These are phyloP conservation scores for Fragaria vesca DNA, from an alignment of 306 rosid species.

Conservation along the genomic window DNA sequence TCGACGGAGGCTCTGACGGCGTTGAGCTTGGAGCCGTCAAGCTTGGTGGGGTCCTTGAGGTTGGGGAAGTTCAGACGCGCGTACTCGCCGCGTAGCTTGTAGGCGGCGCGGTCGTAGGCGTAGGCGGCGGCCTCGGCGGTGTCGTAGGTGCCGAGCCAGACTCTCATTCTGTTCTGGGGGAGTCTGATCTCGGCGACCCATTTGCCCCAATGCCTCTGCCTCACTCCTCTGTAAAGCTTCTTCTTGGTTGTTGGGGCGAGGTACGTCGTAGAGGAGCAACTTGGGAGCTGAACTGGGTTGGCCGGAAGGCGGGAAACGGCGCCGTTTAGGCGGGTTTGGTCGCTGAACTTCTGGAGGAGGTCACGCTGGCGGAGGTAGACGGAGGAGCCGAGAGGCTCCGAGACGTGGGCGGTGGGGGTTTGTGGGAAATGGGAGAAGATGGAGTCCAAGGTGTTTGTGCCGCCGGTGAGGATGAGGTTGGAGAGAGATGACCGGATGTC, in stretches of 20 bases:
- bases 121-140: conserved; percentile 94
- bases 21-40: conserved; percentile 56
- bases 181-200: conserved; percentile 98
- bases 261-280: conserved; percentile 1
- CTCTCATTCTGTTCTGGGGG: conserved; percentile 96
- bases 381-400: conserved; percentile 62
- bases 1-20: conserved; percentile 71
- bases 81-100: conserved; percentile 89
- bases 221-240: conserved; percentile 91
- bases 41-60: conserved; percentile 54
- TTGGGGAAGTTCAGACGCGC: conserved; percentile 93
- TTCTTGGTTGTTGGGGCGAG: conserved; percentile 43
- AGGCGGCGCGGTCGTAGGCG: conserved; percentile 95
- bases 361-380: conserved; percentile 80
- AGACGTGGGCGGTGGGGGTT: conserved; percentile 20
- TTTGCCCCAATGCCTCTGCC: conserved; percentile 99
- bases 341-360: conserved; percentile 62
- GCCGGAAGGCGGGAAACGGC: conserved; percentile 17
- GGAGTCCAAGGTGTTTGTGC: conserved; percentile 77
- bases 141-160: conserved; percentile 93
- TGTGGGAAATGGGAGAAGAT: conserved; percentile 60
- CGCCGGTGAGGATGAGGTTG: conserved; percentile 57
- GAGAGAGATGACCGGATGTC: conserved; percentile 64
- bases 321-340: conserved; percentile 35
- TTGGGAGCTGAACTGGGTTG: conserved; percentile 14